A percentile compares a stretch with the other conserved stretches of the same genome.
Conservation (phyloP, 805 yeast genomes). For the Candida xyloterini region DNA sequence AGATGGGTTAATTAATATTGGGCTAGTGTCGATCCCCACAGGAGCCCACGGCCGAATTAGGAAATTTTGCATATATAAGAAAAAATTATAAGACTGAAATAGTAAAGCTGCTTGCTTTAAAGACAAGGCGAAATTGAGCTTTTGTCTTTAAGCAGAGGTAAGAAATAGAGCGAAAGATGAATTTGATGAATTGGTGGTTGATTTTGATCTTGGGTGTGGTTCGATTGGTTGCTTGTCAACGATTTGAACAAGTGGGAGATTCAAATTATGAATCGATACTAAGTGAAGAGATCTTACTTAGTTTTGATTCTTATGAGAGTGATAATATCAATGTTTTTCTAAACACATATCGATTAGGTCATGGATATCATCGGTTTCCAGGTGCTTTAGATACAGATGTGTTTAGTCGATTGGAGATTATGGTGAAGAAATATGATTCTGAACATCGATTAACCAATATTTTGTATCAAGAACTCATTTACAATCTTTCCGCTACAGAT, state of each 20-base stretch:
- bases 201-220: neutral
- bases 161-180: neutral
- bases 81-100: neutral
- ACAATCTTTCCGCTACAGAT: constrained; percentile 5
- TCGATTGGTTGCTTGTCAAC: neutral
- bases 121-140: neutral
- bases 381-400: neutral
- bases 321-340: constrained; percentile 15
- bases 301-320: constrained; percentile 16
- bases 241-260: constrained; percentile 1
- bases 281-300: constrained; percentile 4
- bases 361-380: neutral
- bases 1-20: neutral
- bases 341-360: constrained; percentile 9
- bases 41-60: constrained; percentile 4
- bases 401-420: constrained; percentile 15
- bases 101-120: neutral
- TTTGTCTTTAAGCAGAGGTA: neutral
- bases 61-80: constrained; percentile 6
- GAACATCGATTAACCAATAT: constrained; percentile 13
- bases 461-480: constrained; percentile 19
- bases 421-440: constrained; percentile 17
- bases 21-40: constrained; percentile 5
- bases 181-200: neutral
- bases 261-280: neutral